Evolutionary conservation across 768 basidiomycete genomes (phyloP).

Genomic region (Dendrothele bispora): DNA sequence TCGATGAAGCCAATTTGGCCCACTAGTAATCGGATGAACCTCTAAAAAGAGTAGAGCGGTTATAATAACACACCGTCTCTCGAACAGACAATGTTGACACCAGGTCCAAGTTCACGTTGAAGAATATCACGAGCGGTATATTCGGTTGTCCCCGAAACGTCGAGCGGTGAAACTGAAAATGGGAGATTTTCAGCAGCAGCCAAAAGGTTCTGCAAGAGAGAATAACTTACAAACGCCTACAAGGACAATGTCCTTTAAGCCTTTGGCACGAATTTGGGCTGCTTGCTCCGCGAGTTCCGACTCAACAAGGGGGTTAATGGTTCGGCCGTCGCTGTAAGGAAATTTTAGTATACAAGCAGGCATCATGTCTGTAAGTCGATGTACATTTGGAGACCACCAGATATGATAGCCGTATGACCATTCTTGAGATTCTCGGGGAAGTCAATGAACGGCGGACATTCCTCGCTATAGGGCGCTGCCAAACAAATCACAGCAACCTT

Average conservation of each 20-base stretch:
- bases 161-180: slow-evolving; percentile 29
- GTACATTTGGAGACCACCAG: slow-evolving; percentile 46
- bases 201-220: no score
- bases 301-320: slow-evolving; percentile 36
- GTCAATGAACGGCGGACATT: slow-evolving; percentile 48
- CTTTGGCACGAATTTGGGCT: slow-evolving; percentile 26
- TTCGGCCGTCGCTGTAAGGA: slow-evolving; percentile 32
- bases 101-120: slow-evolving; percentile 31
- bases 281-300: slow-evolving; percentile 47
- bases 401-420: slow-evolving; percentile 32
- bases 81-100: slow-evolving; percentile 50
- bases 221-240: slow-evolving; percentile 28
- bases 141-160: slow-evolving; percentile 29
- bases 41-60: neutral
- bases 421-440: slow-evolving; percentile 30
- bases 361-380: no score
- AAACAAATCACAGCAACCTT: slow-evolving; percentile 66
- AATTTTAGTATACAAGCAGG: neutral
- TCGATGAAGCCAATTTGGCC: slow-evolving; percentile 60
- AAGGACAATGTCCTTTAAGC: slow-evolving; percentile 27
- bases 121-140: slow-evolving; percentile 31
- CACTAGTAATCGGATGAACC: slow-evolving; percentile 28
- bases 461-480: slow-evolving; percentile 58
- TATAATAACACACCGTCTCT: slow-evolving; percentile 42
- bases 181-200: neutral